A percentile compares a stretch with the other conserved stretches of the same genome.
Conservation (phyloP, 2,329 filamentous ascomycete species). For the Macroventuria anomochaeta region DNA sequence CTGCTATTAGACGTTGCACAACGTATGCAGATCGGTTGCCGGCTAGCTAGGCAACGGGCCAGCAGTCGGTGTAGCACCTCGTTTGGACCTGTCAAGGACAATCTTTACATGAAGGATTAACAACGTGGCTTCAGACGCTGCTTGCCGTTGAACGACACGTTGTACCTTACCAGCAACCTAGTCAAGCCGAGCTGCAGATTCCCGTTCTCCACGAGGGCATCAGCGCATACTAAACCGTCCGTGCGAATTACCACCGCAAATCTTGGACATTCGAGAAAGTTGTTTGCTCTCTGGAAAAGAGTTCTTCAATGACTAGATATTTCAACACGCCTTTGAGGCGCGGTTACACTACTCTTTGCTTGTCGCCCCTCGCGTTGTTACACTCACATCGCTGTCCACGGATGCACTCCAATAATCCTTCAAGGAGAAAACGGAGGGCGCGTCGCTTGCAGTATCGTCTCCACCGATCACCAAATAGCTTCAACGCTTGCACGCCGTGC, state of each 20-base stretch:
- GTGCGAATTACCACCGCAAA: conserved; percentile 1
- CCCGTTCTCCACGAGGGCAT: conserved; percentile 4
- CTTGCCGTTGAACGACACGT: conserved; percentile 12
- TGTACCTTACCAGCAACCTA: conserved; percentile 7
- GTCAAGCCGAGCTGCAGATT: conserved; percentile 12
- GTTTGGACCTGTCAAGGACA: conserved; percentile 4
- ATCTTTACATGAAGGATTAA: conserved; percentile 13
- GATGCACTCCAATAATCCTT: conserved; percentile 1
- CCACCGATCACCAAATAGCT: conserved; percentile 15
- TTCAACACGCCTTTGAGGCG: background rate
- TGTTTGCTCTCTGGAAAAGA: background rate
- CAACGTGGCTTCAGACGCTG: background rate
- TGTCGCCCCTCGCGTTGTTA: conserved; percentile 16
- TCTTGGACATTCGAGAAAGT: background rate
- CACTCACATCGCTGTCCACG: conserved; percentile 13
- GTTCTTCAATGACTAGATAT: background rate
- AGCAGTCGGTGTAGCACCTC: background rate
- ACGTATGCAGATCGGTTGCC: conserved; percentile 1
- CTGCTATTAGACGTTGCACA: background rate
- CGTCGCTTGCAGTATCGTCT: conserved; percentile 1
- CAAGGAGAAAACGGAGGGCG: conserved; percentile 1
- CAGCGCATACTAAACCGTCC: background rate
- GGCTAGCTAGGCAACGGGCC: conserved; percentile 3
- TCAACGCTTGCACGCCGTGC: conserved; percentile 5
- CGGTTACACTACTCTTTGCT: conserved; percentile 6